Evolutionary conservation across 2,329 filamentous ascomycete genomes (phyloP).

Genomic region (Stagonosporopsis rhizophila): DNA sequence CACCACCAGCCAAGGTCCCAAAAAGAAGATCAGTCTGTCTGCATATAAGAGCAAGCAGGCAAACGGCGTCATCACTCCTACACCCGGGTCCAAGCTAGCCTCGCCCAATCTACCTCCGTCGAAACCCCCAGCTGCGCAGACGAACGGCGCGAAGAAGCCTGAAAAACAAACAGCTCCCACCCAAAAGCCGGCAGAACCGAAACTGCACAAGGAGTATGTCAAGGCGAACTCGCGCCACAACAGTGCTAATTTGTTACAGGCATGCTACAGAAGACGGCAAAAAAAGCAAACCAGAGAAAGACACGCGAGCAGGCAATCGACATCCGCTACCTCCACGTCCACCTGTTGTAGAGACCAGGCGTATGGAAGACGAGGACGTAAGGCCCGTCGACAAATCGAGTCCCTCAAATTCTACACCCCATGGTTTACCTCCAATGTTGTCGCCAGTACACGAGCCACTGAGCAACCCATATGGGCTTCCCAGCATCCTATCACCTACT

Average conservation of each 20-base stretch:
- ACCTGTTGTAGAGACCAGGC: conserved; percentile 28
- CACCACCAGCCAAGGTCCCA: conserved; percentile 54
- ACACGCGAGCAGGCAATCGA: conserved; percentile 20
- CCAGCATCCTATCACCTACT: conserved; percentile 64
- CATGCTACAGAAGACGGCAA: conserved; percentile 24
- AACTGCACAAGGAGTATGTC: conserved; percentile 31
- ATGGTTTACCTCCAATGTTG: conserved; percentile 48
- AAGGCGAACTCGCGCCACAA: background rate
- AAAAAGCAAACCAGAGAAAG: conserved; percentile 26
- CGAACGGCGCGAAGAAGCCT: conserved; percentile 36
- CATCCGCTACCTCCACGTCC: conserved; percentile 24
- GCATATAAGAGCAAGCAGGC: conserved; percentile 66
- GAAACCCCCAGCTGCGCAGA: conserved; percentile 28
- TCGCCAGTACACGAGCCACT: conserved; percentile 53
- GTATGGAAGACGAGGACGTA: conserved; percentile 50
- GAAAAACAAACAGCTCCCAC: conserved; percentile 27
- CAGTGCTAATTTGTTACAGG: conserved; percentile 31
- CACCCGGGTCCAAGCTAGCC: conserved; percentile 39
- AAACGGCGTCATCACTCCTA: conserved; percentile 40
- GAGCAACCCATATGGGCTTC: conserved; percentile 52
- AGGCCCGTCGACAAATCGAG: conserved; percentile 40
- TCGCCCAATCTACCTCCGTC: conserved; percentile 37
- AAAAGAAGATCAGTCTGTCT: conserved; percentile 68
- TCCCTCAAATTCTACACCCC: conserved; percentile 43
- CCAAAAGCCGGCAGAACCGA: conserved; percentile 23